These are phyloP conservation scores for Cucurbita ficifolia DNA, from an alignment of 306 rosid species.

Conservation along the genomic window DNA sequence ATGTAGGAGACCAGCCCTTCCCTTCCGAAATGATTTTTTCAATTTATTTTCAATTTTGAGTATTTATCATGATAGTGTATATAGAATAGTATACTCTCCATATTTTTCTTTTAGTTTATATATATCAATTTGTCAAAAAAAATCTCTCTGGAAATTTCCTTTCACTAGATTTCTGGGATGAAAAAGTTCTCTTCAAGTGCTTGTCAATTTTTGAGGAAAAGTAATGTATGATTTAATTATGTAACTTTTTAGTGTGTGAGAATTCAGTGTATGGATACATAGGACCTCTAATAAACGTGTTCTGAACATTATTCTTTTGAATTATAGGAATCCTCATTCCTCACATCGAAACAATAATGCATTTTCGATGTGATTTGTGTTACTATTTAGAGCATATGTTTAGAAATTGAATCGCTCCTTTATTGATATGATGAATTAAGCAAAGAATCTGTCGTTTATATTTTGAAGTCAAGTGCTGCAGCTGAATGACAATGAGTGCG, in stretches of 20 bases:
- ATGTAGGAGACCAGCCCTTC: background rate
- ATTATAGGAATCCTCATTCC: background rate
- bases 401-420: background rate
- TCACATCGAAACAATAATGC: background rate
- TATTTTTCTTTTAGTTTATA: conserved; percentile 25
- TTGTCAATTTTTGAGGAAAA: background rate
- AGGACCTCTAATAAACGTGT: background rate
- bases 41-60: conserved; percentile 23
- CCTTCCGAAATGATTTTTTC: conserved; percentile 8
- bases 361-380: background rate
- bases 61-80: conserved; percentile 44
- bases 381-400: background rate
- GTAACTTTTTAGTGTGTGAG: conserved; percentile 2
- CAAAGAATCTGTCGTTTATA: background rate
- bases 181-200: conserved; percentile 10
- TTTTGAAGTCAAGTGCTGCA: background rate
- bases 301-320: background rate
- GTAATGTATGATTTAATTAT: background rate
- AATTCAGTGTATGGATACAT: conserved; percentile 1
- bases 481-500: background rate
- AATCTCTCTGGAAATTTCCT: conserved; percentile 21
- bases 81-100: conserved; percentile 22
- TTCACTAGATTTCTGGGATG: background rate
- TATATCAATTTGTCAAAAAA: conserved; percentile 15
- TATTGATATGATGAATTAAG: background rate